These are phyloP conservation scores for Nannizziopsis barbatae DNA, from an alignment of 2,329 filamentous ascomycete species.

Conservation along the genomic window DNA sequence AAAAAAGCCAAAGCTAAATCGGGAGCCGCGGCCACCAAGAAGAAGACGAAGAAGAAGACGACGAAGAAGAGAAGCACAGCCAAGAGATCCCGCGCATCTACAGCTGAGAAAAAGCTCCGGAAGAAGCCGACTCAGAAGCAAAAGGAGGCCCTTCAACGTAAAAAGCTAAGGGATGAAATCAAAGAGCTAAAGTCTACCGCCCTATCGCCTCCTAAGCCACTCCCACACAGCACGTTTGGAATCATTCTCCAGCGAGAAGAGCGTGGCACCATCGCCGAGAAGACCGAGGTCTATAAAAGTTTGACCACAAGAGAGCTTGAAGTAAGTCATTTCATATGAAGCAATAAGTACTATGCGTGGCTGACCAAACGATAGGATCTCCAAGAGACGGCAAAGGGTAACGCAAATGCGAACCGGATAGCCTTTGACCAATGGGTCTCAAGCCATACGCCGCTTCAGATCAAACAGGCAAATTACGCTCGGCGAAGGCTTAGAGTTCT, in stretches of 20 bases:
- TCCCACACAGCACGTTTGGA: slow-evolving; percentile 20
- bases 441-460: slow-evolving; percentile 45
- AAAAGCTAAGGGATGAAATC: not conserved
- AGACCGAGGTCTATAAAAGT: slow-evolving; percentile 24
- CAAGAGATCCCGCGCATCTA: slow-evolving; percentile 14
- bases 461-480: slow-evolving; percentile 49
- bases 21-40: slow-evolving; percentile 14
- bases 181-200: slow-evolving; percentile 26
- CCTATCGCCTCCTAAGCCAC: slow-evolving; percentile 27
- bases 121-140: slow-evolving; percentile 27
- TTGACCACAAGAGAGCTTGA: slow-evolving; percentile 27
- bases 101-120: slow-evolving; percentile 20
- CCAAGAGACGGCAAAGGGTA: slow-evolving; percentile 41
- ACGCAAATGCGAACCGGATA: slow-evolving; percentile 34
- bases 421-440: slow-evolving; percentile 46
- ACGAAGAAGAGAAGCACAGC: slow-evolving; percentile 19
- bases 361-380: slow-evolving; percentile 36
- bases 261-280: slow-evolving; percentile 8
- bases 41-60: slow-evolving; percentile 18
- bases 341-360: not conserved
- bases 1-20: slow-evolving; percentile 13
- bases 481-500: slow-evolving; percentile 31
- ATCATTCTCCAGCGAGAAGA: slow-evolving; percentile 19
- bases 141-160: slow-evolving; percentile 22
- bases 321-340: slow-evolving; percentile 22